A percentile compares a stretch with the other conserved stretches of the same genome.
Conservation (phyloP, 1,139 yeast genomes). For the Saccharomyces hybrid region DNA sequence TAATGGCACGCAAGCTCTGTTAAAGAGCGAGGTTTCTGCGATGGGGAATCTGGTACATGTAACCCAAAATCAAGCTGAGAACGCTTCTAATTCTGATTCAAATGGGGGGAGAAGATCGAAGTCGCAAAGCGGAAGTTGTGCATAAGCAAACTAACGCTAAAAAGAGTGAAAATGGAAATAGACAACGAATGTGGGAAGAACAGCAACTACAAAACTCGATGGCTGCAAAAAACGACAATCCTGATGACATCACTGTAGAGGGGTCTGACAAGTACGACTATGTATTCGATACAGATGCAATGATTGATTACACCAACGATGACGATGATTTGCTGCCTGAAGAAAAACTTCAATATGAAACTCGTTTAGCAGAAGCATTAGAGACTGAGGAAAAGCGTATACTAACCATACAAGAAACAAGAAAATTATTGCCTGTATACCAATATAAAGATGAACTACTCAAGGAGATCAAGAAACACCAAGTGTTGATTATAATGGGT, state of each 20-base stretch:
- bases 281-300: constrained; percentile 75
- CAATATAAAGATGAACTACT: constrained; percentile 53
- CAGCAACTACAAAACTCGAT: constrained; percentile 22
- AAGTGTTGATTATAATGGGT: constrained; percentile 82
- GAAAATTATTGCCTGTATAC: constrained; percentile 52
- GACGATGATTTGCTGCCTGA: constrained; percentile 27
- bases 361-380: constrained; percentile 31
- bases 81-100: neutral
- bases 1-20: constrained; percentile 45
- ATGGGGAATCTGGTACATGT: constrained; percentile 42
- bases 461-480: constrained; percentile 51
- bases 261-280: constrained; percentile 59
- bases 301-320: constrained; percentile 56
- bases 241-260: constrained; percentile 42
- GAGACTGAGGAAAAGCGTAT: constrained; percentile 39
- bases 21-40: constrained; percentile 40
- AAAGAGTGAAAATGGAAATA: constrained; percentile 7
- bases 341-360: constrained; percentile 17
- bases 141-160: constrained; percentile 2
- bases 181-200: constrained; percentile 28
- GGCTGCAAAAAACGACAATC: constrained; percentile 24
- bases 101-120: neutral
- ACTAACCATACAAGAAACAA: constrained; percentile 35
- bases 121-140: constrained; percentile 9
- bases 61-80: constrained; percentile 40